A percentile compares a stretch with the other conserved stretches of the same genome.
Conservation (phyloP, 2,329 filamentous ascomycete species). For the Sarocladiaceae sp. region DNA sequence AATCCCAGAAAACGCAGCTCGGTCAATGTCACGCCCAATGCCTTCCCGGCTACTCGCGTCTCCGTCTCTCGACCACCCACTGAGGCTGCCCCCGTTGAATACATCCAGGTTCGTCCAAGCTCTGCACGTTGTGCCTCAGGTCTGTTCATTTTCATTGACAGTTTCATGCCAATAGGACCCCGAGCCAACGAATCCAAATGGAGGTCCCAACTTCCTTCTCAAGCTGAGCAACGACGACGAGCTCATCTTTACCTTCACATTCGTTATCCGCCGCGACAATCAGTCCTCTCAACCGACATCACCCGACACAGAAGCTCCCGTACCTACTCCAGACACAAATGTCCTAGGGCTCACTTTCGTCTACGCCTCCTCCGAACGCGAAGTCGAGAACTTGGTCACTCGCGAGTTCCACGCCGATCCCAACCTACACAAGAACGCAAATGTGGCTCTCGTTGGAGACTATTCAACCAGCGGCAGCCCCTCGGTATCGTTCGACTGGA, state of each 20-base stretch:
- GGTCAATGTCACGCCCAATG: slow-evolving; percentile 76
- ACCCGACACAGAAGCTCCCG: slow-evolving; percentile 23
- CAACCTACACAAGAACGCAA: slow-evolving; percentile 94
- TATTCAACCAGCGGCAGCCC: slow-evolving; percentile 78
- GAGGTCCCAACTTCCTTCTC: slow-evolving; percentile 71
- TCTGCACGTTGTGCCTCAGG: slow-evolving; percentile 11
- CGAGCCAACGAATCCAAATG: slow-evolving; percentile 48
- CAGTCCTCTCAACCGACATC: slow-evolving; percentile 43
- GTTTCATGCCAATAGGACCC: slow-evolving; percentile 63
- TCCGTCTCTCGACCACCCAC: slow-evolving; percentile 65
- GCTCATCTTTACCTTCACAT: slow-evolving; percentile 87
- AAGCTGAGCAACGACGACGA: slow-evolving; percentile 90
- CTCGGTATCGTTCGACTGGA: slow-evolving; percentile 88
- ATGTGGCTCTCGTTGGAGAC: slow-evolving; percentile 92
- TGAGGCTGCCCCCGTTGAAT: slow-evolving; percentile 79
- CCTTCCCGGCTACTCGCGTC: slow-evolving; percentile 79
- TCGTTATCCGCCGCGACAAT: slow-evolving; percentile 56
- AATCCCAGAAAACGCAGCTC: slow-evolving; percentile 75
- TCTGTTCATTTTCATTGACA: not conserved
- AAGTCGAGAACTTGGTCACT: slow-evolving; percentile 91
- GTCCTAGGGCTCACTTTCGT: slow-evolving; percentile 91
- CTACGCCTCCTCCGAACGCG: slow-evolving; percentile 77
- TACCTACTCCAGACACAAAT: slow-evolving; percentile 56
- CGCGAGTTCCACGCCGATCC: slow-evolving; percentile 95
- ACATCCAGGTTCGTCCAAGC: slow-evolving; percentile 68